A percentile compares a stretch with the other conserved stretches of the same genome.
phyloP scores from a whole-genome alignment of 2,329 filamentous ascomycete genomes.

The Penicillium polonicum region DNA sequence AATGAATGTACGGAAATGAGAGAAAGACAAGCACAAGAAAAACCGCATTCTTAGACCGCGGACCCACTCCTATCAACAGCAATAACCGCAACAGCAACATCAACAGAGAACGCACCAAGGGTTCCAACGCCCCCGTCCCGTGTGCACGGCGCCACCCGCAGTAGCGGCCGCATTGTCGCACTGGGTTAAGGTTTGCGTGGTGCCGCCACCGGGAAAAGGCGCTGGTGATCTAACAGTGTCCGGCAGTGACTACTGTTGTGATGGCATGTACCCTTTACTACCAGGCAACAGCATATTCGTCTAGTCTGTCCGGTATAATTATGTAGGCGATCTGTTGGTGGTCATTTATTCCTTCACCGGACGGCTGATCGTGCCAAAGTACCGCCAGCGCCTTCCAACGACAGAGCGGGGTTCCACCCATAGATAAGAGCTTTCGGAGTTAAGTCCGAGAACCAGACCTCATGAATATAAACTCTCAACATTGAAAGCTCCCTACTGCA shows the following conservation, averaged over 20 bases:
- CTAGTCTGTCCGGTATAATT: neutral
- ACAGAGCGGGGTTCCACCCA: no score
- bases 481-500: neutral
- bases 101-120: neutral
- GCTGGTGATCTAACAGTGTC: neutral
- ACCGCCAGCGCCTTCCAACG: no score
- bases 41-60: neutral
- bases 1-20: neutral
- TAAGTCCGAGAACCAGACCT: no score
- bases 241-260: neutral
- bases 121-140: neutral
- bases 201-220: neutral
- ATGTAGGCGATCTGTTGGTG: no score
- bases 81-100: neutral
- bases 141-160: neutral
- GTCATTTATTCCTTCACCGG: neutral
- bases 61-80: neutral
- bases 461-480: no score
- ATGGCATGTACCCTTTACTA: neutral
- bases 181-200: neutral
- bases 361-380: neutral
- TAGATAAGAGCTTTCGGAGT: no score
- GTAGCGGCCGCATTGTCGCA: neutral
- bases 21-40: neutral
- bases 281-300: neutral